Base-by-base conservation (phyloP, 257 asterid genomes). In the Solanum chilense region DNA sequence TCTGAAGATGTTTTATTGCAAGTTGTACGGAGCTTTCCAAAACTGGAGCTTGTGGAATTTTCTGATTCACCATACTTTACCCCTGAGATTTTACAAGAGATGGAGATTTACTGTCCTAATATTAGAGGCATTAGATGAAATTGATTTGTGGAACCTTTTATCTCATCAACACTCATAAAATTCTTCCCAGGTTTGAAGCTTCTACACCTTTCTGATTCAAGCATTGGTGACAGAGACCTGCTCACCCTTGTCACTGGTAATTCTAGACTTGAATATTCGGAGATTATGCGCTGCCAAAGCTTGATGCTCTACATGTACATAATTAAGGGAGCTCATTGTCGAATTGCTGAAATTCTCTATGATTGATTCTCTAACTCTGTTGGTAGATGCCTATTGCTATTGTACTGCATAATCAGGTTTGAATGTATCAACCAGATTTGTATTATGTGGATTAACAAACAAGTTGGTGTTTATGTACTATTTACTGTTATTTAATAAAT, bases 31-130 rank as follows among this genome's bases (percentile, higher is more conserved):
- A 86, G 88, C 90, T 93, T 94, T 85, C 74, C n/a, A 14, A 87
- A 88, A 31, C 90, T 93, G 23, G 95, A 93, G 88, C 90, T 93
- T 15, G 90, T 91, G 5, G 95, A 93, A 88, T 93, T 93, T 88
- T 91, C 95, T 3, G 83, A 89, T 78, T 89, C 92, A 6, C 94
- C 95, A 25, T 93, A 91, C 85, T 89, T 88, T 82, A 76, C 45
- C 68, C 37, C 91, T 42, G 25, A 39, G 41, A 73, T 90, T 66
- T 73, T 93, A 76, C 89, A 64, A 76, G 88, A 74, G 87, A 44
- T 93, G 87, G 86, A 90, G 86, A 15, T 35, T 70, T 73, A 44
- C 80, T 93, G 93, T 77, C 93, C 92, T 58, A 90, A 87, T 84
- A 87, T 91, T 70, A 88, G 91, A 84, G 93, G 95, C 86, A 89